A percentile compares a stretch with the other conserved stretches of the same genome.
Evolutionary conservation across 768 basidiomycete genomes (phyloP).

Genomic region (Lactarius hatsudake): DNA sequence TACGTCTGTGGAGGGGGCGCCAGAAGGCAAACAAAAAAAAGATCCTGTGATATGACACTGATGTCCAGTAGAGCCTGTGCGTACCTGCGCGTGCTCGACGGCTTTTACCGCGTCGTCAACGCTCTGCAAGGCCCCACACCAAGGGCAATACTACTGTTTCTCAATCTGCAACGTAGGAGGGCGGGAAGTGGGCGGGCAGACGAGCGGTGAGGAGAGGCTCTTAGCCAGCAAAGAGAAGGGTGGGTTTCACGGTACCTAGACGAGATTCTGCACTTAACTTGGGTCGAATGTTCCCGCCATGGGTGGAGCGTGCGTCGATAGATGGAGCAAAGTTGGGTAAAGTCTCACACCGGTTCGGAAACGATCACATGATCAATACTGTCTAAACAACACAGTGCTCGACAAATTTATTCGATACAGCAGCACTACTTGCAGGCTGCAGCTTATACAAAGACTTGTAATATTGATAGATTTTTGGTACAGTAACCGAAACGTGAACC

Average conservation of each 20-base stretch:
- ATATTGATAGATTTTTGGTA: too few species aligned
- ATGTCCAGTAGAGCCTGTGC: not conserved
- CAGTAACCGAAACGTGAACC: too few species aligned
- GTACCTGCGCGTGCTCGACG: slow-evolving; percentile 92
- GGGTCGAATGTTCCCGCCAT: slow-evolving; percentile 63
- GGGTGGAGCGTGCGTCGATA: not conserved
- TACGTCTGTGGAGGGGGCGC: slow-evolving; percentile 60
- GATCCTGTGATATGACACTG: too few species aligned
- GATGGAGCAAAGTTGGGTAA: too few species aligned
- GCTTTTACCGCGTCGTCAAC: slow-evolving; percentile 73
- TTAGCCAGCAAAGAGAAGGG: not conserved
- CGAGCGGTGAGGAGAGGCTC: slow-evolving; percentile 22
- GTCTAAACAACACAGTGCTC: too few species aligned
- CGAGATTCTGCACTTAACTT: slow-evolving; percentile 85
- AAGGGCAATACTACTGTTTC: slow-evolving; percentile 68
- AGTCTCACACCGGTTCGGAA: not conserved
- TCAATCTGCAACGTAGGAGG: slow-evolving; percentile 65
- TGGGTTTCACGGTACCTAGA: slow-evolving; percentile 54
- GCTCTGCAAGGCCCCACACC: not conserved
- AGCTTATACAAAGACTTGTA: too few species aligned
- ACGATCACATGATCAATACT: not conserved
- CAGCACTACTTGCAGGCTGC: too few species aligned
- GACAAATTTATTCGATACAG: too few species aligned
- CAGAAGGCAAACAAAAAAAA: slow-evolving; percentile 1
- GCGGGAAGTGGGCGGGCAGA: not conserved